A percentile compares a stretch with the other conserved stretches of the same genome.
These are phyloP conservation scores for Hypoxylon fuscum DNA, from an alignment of 495 filamentous ascomycete genomes.

Conservation along the genomic window DNA sequence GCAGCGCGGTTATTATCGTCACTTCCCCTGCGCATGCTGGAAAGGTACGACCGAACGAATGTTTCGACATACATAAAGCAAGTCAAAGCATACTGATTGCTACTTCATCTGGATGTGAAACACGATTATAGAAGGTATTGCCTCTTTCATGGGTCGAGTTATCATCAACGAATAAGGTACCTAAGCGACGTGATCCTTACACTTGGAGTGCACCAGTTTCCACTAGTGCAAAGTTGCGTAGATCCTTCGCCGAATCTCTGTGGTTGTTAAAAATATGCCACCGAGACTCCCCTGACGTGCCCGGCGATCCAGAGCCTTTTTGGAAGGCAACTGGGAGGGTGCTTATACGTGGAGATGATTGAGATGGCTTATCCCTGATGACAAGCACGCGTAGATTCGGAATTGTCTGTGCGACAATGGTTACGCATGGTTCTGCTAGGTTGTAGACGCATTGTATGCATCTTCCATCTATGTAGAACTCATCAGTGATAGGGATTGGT, in stretches of 20 bases:
- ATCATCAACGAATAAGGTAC: too few relatives aligned
- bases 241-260: constrained; percentile 20
- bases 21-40: too few relatives aligned
- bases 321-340: constrained; percentile 6
- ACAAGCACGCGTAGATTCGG: constrained; percentile 18
- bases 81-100: too few relatives aligned
- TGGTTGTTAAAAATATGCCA: constrained; percentile 5
- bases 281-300: constrained; percentile 1
- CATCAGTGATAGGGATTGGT: background rate
- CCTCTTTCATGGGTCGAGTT: too few relatives aligned
- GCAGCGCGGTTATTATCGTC: too few relatives aligned
- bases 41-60: too few relatives aligned
- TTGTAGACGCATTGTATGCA: constrained; percentile 30
- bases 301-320: constrained; percentile 13
- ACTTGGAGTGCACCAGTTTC: background rate
- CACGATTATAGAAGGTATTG: too few relatives aligned
- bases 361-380: background rate
- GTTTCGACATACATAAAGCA: too few relatives aligned
- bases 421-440: constrained; percentile 17
- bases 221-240: constrained; percentile 11
- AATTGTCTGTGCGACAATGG: constrained; percentile 19
- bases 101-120: too few relatives aligned
- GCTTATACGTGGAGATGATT: background rate
- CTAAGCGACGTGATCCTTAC: too few relatives aligned
- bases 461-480: constrained; percentile 1